Base-by-base conservation (phyloP, 768 basidiomycete genomes). In the Kwoniella europaea region DNA sequence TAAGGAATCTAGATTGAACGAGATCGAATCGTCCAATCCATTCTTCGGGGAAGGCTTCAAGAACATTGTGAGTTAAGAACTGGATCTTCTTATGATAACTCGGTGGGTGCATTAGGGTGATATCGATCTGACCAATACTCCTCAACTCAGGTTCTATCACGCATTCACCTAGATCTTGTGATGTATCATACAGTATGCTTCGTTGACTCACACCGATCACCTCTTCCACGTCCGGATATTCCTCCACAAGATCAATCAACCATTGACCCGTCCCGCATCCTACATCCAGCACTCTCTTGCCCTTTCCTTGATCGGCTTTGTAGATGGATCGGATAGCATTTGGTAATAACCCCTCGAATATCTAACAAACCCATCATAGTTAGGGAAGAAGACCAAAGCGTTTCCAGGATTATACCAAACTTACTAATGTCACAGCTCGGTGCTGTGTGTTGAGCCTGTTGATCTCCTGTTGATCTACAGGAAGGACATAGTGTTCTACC, bases 1-100 rank as follows among this genome's bases (percentile, higher is more conserved):
- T 62, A 7, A 62, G 27, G 61, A 62, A 62, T 62, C 61, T 62
- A 62, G n/a, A 10, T 6, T 62, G 61, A 10, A 62, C 43, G 35
- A 62, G 18, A 13, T 62, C 61, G 20, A 43, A 62, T 15, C 41
- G n/a, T 2, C 16, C 61, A 20, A 22, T 16, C 41, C 44, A 46
- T 22, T 62, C 61, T 22, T 43, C 7, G 10, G 61, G 61, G n/a
- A 62, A 43, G 7, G 41, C 10, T 7, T 43, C n/a, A 18, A 62
- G 35, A 46, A 62, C 27, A 46, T 62, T 41, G 22, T 27, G 61
- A 20, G 3, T 13, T 13, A 20, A 24, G 43, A 62, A 62, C 43
- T 27, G 35, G n/a, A 62, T 46, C 10, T 62, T 62, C 1, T 24
- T 13, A 10, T 41, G 61, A 24, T 20, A 22, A 4, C 16, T 7